These are phyloP conservation scores for Rhizopus sp. DNA, from an alignment of 371 early-diverging fungal species.

Conservation along the genomic window DNA sequence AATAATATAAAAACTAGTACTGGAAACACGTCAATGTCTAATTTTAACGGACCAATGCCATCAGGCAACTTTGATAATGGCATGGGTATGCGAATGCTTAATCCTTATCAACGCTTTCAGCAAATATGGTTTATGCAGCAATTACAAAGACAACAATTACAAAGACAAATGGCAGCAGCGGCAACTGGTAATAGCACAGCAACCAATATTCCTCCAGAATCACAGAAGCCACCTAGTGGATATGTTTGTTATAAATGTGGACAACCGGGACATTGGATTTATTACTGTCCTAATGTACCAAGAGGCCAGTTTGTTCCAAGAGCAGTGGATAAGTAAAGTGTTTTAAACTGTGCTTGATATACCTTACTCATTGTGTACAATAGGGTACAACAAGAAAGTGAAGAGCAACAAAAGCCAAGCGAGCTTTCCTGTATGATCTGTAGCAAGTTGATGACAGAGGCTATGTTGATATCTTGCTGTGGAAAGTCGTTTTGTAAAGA, in stretches of 20 bases:
- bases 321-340: slow-evolving; percentile 30
- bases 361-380: background rate
- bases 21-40: no score
- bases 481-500: slow-evolving; percentile 87
- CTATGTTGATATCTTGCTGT: slow-evolving; percentile 86
- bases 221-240: slow-evolving; percentile 50
- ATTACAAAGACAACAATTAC: slow-evolving; percentile 40
- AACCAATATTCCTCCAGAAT: slow-evolving; percentile 47
- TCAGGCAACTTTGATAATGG: slow-evolving; percentile 10
- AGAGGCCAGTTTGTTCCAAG: slow-evolving; percentile 50
- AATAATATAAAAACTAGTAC: background rate
- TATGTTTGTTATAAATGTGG: slow-evolving; percentile 56
- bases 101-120: slow-evolving; percentile 39
- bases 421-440: slow-evolving; percentile 80
- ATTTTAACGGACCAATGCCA: background rate
- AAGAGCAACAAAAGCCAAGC: slow-evolving; percentile 33
- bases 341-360: background rate
- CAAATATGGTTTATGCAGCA: slow-evolving; percentile 44
- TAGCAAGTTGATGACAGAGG: slow-evolving; percentile 74
- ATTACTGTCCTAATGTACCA: slow-evolving; percentile 55
- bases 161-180: slow-evolving; percentile 26
- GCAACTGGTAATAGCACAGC: slow-evolving; percentile 2
- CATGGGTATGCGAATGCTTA: slow-evolving; percentile 43
- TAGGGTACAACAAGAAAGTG: slow-evolving; percentile 3
- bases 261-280: slow-evolving; percentile 59